Conservation (phyloP, 2,329 filamentous ascomycete species). For the Setomelanomma holmii region DNA sequence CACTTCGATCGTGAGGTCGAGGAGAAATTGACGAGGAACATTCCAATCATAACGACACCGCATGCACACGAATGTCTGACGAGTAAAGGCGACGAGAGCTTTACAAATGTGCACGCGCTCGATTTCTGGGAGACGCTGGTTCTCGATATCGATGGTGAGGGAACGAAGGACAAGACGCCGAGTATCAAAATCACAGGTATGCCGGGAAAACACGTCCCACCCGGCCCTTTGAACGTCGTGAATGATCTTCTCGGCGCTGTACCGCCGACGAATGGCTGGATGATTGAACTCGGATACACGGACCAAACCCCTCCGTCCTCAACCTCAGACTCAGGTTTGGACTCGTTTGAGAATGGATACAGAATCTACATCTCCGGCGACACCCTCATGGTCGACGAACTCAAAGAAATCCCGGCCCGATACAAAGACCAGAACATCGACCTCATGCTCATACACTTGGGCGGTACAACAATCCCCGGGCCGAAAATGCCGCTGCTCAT, state of each 20-base stretch:
- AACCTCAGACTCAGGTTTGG: constrained; percentile 4
- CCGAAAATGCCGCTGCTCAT: constrained; percentile 66
- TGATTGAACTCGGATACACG: constrained; percentile 66
- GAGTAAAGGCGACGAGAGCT: constrained; percentile 56
- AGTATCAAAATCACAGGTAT: constrained; percentile 66
- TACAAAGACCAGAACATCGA: constrained; percentile 65
- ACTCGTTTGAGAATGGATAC: constrained; percentile 57
- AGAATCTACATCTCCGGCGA: constrained; percentile 72
- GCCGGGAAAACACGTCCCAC: constrained; percentile 69
- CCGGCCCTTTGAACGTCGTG: constrained; percentile 50
- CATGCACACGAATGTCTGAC: constrained; percentile 65
- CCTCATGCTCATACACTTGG: constrained; percentile 71
- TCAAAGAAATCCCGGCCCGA: constrained; percentile 65
- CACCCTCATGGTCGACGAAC: constrained; percentile 68
- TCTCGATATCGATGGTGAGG: constrained; percentile 49
- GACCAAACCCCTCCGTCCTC: constrained; percentile 7
- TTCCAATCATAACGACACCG: constrained; percentile 70
- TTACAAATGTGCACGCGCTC: constrained; percentile 62
- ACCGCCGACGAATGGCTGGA: constrained; percentile 72
- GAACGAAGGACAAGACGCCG: constrained; percentile 35
- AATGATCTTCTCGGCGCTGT: constrained; percentile 61
- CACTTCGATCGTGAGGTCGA: constrained; percentile 65
- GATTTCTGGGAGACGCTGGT: constrained; percentile 63
- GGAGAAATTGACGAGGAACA: constrained; percentile 56
- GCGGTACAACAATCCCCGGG: constrained; percentile 69